Evolutionary conservation across 2,329 filamentous ascomycete genomes (phyloP).

Genomic region (Scytalidium lignicola): DNA sequence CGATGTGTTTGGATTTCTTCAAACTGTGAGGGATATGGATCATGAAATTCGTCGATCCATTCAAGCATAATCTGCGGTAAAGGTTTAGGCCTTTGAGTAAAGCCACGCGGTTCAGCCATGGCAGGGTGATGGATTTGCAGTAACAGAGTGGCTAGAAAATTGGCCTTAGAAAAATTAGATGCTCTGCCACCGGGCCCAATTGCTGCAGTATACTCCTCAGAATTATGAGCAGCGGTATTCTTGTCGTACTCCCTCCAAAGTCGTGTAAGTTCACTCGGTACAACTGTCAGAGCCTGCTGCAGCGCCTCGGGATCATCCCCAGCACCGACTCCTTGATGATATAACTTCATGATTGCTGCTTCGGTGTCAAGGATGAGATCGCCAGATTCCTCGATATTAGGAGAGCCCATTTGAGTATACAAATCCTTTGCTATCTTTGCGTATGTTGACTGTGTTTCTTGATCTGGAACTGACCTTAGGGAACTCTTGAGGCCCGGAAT

Average conservation of each 20-base stretch:
- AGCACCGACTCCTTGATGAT: slow-evolving; percentile 54
- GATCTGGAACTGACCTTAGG: slow-evolving; percentile 8
- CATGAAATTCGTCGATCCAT: slow-evolving; percentile 76
- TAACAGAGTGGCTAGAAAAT: slow-evolving; percentile 71
- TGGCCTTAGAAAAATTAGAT: slow-evolving; percentile 67
- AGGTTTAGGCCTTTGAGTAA: slow-evolving; percentile 35
- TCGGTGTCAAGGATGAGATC: slow-evolving; percentile 73
- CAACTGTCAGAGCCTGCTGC: slow-evolving; percentile 49
- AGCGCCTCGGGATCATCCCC: slow-evolving; percentile 52
- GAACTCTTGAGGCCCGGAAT: slow-evolving; percentile 12
- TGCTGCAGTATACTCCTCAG: slow-evolving; percentile 51
- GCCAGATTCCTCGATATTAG: slow-evolving; percentile 62
- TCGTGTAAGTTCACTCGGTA: slow-evolving; percentile 45
- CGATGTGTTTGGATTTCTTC: slow-evolving; percentile 56
- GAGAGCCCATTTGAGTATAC: slow-evolving; percentile 51
- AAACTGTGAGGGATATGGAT: slow-evolving; percentile 63
- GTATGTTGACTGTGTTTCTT: slow-evolving; percentile 35
- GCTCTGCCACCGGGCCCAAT: slow-evolving; percentile 61
- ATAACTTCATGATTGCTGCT: slow-evolving; percentile 59
- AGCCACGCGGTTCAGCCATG: slow-evolving; percentile 17
- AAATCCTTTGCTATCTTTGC: slow-evolving; percentile 68
- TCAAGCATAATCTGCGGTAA: slow-evolving; percentile 75
- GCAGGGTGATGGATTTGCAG: slow-evolving; percentile 73
- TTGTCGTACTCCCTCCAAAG: slow-evolving; percentile 49
- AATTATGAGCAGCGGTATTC: slow-evolving; percentile 41